A percentile compares a stretch with the other conserved stretches of the same genome.
Conservation (phyloP, 768 basidiomycete species). For the Phallus indusiatus region DNA sequence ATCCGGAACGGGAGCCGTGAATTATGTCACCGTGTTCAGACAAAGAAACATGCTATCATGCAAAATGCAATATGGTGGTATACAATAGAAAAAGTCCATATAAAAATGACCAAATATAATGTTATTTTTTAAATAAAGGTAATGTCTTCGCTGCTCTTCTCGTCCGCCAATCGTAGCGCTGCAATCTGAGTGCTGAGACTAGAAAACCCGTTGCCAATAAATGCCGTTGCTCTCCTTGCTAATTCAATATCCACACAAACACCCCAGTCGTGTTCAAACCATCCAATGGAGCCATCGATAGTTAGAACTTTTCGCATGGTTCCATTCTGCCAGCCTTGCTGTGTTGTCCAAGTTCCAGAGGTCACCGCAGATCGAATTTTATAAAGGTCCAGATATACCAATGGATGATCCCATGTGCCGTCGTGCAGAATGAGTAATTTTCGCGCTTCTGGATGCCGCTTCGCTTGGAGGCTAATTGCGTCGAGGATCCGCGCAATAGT, state of each 20-base stretch:
- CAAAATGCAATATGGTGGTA: too few species aligned
- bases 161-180: background rate
- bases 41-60: too few species aligned
- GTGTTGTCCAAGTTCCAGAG: background rate
- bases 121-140: background rate
- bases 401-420: background rate
- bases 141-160: background rate
- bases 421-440: background rate
- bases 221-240: background rate
- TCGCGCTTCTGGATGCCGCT: background rate
- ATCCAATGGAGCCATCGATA: background rate
- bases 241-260: background rate
- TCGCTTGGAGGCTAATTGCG: background rate
- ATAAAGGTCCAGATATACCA: background rate
- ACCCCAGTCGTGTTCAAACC: background rate
- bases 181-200: background rate
- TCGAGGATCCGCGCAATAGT: background rate
- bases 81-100: too few species aligned
- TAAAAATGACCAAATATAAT: too few species aligned
- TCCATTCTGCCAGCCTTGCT: background rate
- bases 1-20: too few species aligned
- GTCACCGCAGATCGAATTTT: background rate
- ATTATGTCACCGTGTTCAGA: too few species aligned
- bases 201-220: background rate
- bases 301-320: background rate